A percentile compares a stretch with the other conserved stretches of the same genome.
Evolutionary conservation across 768 basidiomycete species (phyloP).

Genomic region (Mycena kentingensis): DNA sequence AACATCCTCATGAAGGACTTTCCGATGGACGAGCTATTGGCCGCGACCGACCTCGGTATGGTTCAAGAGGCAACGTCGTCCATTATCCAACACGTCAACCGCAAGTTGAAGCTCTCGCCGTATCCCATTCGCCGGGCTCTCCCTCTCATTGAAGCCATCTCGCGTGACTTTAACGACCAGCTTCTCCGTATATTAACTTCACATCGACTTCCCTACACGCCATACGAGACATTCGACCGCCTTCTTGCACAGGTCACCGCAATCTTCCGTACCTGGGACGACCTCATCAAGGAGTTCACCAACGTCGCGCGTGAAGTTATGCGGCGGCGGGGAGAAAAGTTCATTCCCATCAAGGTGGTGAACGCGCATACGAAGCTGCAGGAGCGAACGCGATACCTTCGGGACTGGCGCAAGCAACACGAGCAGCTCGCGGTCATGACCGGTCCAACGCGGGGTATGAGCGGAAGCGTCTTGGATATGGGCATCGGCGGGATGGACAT

Average conservation of each 20-base stretch:
- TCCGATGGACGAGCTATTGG: constrained; percentile 93
- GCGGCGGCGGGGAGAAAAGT: constrained; percentile 84
- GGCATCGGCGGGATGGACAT: constrained; percentile 92
- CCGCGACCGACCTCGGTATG: constrained; percentile 94
- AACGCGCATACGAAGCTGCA: constrained; percentile 91
- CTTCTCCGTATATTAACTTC: constrained; percentile 88
- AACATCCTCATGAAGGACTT: constrained; percentile 99
- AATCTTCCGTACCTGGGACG: constrained; percentile 89
- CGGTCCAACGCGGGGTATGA: constrained; percentile 85
- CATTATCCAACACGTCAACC: constrained; percentile 93
- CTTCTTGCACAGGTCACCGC: constrained; percentile 72
- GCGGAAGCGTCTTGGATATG: constrained; percentile 69
- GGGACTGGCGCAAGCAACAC: constrained; percentile 95
- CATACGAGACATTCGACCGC: constrained; percentile 92
- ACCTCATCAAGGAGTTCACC: constrained; percentile 87
- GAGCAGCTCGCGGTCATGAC: constrained; percentile 98
- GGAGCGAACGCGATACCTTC: constrained; percentile 81
- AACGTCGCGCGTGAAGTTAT: constrained; percentile 92
- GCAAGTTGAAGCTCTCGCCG: constrained; percentile 93
- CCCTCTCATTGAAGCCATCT: constrained; percentile 97
- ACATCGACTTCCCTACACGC: constrained; percentile 89
- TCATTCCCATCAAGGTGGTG: constrained; percentile 94
- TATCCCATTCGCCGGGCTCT: constrained; percentile 96
- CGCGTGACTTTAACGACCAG: constrained; percentile 95
- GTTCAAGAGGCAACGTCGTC: constrained; percentile 85